Conservation (phyloP, 495 filamentous ascomycete species). For the Neurospora sp. region DNA sequence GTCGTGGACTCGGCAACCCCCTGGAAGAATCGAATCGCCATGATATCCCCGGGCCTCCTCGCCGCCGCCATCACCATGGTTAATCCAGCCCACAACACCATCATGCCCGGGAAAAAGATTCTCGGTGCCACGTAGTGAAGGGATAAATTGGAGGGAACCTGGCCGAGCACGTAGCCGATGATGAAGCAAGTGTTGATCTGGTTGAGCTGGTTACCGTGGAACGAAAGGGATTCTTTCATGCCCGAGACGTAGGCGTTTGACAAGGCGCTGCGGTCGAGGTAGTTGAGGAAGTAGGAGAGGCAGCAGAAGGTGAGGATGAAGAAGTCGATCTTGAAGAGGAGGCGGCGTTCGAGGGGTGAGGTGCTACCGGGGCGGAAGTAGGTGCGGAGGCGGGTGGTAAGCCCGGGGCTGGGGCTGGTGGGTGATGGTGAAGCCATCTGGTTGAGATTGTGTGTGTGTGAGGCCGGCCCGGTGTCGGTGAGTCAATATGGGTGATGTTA, state of each 20-base stretch:
- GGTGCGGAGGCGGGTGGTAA: not conserved
- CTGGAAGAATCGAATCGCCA: constrained; percentile 60
- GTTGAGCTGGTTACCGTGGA: constrained; percentile 48
- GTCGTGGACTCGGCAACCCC: constrained; percentile 50
- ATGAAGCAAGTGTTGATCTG: constrained; percentile 45
- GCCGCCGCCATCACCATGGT: constrained; percentile 50
- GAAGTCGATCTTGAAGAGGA: constrained; percentile 50
- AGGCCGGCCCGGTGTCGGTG: too few relatives aligned
- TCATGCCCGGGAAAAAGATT: constrained; percentile 51
- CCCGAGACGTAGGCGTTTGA: constrained; percentile 56
- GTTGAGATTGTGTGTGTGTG: too few relatives aligned
- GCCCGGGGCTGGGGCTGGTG: not conserved
- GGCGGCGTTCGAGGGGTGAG: constrained; percentile 31
- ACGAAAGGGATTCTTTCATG: constrained; percentile 53
- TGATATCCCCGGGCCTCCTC: constrained; percentile 42
- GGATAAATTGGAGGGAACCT: constrained; percentile 51
- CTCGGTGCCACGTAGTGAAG: constrained; percentile 49
- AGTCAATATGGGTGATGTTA: not conserved
- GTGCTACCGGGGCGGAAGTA: constrained; percentile 1
- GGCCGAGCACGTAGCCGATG: constrained; percentile 44
- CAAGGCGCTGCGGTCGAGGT: constrained; percentile 50
- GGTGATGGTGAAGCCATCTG: not conserved
- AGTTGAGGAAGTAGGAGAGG: constrained; percentile 45
- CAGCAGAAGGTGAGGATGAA: constrained; percentile 60
- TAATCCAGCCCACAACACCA: constrained; percentile 49